Percentiles rank a stretch among this genome's conserved stretches.
These are phyloP conservation scores for Malassezia brasiliensis DNA, from an alignment of 1,284 basidiomycete genomes.

Conservation along the genomic window DNA sequence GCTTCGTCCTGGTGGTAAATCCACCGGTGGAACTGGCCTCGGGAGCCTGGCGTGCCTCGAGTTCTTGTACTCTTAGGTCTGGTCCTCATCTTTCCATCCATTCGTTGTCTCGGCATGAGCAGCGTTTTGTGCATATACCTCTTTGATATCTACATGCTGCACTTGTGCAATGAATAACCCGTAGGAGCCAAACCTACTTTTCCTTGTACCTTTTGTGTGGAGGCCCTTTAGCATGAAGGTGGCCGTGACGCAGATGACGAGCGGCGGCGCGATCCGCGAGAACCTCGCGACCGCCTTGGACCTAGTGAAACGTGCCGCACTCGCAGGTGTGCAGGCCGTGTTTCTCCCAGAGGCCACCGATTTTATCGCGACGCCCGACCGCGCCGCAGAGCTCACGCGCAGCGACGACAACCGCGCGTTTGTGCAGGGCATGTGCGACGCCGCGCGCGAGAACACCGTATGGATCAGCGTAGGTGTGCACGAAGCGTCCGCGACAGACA, in stretches of 20 bases:
- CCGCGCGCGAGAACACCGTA: constrained; percentile 48
- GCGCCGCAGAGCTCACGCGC: constrained; percentile 33
- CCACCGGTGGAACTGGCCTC: background rate
- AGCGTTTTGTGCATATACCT: constrained; percentile 19
- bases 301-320: constrained; percentile 49
- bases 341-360: constrained; percentile 48
- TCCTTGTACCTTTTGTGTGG: background rate
- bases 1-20: constrained; percentile 22
- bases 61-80: constrained; percentile 14
- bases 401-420: constrained; percentile 38
- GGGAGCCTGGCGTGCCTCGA: background rate
- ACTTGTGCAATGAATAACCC: constrained; percentile 13
- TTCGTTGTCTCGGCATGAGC: constrained; percentile 14
- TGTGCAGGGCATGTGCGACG: constrained; percentile 45
- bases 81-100: background rate
- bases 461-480: constrained; percentile 52
- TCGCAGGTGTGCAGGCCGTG: constrained; percentile 22
- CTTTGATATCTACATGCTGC: constrained; percentile 5
- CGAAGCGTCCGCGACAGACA: constrained; percentile 47
- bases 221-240: constrained; percentile 28
- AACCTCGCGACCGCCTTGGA: constrained; percentile 25
- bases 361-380: constrained; percentile 51
- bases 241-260: constrained; percentile 40
- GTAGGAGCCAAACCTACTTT: constrained; percentile 2
- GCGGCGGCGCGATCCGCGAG: constrained; percentile 30